Base-by-base conservation (phyloP, 2,329 filamentous ascomycete species). In the Cytospora chrysosperma region DNA sequence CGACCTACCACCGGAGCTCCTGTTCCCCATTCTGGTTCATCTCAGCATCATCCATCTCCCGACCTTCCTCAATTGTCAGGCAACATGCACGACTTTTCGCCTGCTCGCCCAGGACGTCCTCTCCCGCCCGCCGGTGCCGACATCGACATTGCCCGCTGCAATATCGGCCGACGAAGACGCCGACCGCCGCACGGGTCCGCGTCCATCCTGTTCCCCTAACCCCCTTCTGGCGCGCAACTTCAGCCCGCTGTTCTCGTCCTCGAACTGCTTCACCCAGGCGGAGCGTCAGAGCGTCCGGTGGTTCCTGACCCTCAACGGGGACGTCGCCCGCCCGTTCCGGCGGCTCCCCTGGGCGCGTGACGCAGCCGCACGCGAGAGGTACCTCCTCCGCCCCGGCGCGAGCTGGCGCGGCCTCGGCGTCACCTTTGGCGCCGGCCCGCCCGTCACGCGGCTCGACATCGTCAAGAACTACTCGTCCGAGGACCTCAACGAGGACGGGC, bases 381-480 rank as follows among this genome's bases (percentile, higher is more conserved):
- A 54, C 58, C 58, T 60, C 58, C 58, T 60, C 26, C 37, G 26
- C 8, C 34, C 34, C 50, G 58, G 26, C 15, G 58, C 58, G 34
- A 54, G 58, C 58, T 60, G 58, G 58, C 58, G 34, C 19, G 13
- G 3, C 13, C 5, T 54, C 26, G 34, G 58, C 58, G 58, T 60
- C 58, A 60, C 58, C 26, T 26, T 54, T 17, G 34, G 8, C 27
- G 26, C 15, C 9, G n/a, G 50, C 9, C 34, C 37, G n/a, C 58
- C 58, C n/a, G 15, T 60, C 37, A 60, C 50, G 32, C 58, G 37
- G 9, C 26, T 60, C 50, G 58, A 54, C 50, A 9, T 60, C 37
- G 10, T 60, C 34, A 60, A 60, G 58, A 54, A 26, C 50, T 60
- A 60, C 50, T 60, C 50, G n/a, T 60, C 58, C 24, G 51, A 34